These are phyloP conservation scores for Bruguiera gymnorhiza DNA, from an alignment of 345 rosid species.

Conservation along the genomic window DNA sequence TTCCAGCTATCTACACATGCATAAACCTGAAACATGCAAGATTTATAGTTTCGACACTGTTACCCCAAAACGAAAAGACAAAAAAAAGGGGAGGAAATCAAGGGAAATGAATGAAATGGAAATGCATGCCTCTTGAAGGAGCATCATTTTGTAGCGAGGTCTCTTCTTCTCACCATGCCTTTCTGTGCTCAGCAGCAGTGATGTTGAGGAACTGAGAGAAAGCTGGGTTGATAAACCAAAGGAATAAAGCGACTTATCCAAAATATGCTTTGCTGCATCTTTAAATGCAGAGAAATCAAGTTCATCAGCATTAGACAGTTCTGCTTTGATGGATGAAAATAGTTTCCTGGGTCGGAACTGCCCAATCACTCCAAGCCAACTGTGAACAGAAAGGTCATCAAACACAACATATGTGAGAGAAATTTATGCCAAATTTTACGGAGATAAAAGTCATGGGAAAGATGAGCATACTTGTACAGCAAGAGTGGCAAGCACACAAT, in stretches of 20 bases:
- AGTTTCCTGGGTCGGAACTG: slow-evolving; percentile 78
- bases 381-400: slow-evolving; percentile 11
- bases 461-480: too few species aligned
- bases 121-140: slow-evolving; percentile 59
- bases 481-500: too few species aligned
- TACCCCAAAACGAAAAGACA: too few species aligned
- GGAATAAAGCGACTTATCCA: slow-evolving; percentile 73
- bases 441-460: too few species aligned
- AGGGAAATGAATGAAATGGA: neutral
- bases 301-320: slow-evolving; percentile 46
- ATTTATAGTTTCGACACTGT: too few species aligned
- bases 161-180: slow-evolving; percentile 51
- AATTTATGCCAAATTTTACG: too few species aligned
- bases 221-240: slow-evolving; percentile 60
- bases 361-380: slow-evolving; percentile 81
- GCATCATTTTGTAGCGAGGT: slow-evolving; percentile 55
- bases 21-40: too few species aligned
- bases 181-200: slow-evolving; percentile 53
- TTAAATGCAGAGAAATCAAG: slow-evolving; percentile 47
- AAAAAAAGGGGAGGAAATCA: neutral
- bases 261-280: slow-evolving; percentile 55
- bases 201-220: slow-evolving; percentile 43
- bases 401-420: neutral
- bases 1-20: too few species aligned
- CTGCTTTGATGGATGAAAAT: slow-evolving; percentile 52